Percentiles rank a stretch among this genome's conserved stretches.
These are phyloP conservation scores for Nasturtium officinale DNA, from an alignment of 345 rosid genomes.

Conservation along the genomic window DNA sequence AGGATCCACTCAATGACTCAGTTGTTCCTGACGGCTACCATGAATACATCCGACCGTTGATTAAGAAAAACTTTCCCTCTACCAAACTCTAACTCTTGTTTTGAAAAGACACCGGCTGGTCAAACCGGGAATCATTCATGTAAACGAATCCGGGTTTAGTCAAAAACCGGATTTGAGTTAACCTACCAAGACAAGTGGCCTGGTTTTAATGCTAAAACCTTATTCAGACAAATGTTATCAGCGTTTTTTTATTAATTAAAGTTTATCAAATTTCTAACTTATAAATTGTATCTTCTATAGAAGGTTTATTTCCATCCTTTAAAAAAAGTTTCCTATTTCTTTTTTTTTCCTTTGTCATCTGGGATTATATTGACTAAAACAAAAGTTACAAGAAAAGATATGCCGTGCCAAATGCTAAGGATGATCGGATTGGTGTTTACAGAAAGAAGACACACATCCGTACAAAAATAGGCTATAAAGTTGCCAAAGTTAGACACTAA, in stretches of 20 bases:
- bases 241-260: background rate
- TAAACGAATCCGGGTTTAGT: background rate
- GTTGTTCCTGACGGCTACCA: slow-evolving; percentile 83
- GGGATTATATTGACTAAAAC: no score
- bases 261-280: background rate
- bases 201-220: background rate
- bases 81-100: slow-evolving; percentile 55
- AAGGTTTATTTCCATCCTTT: background rate
- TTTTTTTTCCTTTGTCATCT: no score
- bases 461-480: no score
- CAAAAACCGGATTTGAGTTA: background rate
- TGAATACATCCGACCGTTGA: slow-evolving; percentile 68
- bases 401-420: no score
- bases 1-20: slow-evolving; percentile 81
- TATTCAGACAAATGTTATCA: background rate
- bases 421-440: no score
- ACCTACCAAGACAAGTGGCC: background rate
- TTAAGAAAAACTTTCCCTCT: slow-evolving; percentile 68
- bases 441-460: no score
- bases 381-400: no score
- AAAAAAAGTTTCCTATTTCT: no score
- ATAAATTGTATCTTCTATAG: background rate
- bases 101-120: background rate
- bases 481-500: no score
- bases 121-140: background rate